Percentiles rank a stretch among this genome's conserved stretches.
Conservation (phyloP, 345 rosid species). For the Rhizophora apiculata region DNA sequence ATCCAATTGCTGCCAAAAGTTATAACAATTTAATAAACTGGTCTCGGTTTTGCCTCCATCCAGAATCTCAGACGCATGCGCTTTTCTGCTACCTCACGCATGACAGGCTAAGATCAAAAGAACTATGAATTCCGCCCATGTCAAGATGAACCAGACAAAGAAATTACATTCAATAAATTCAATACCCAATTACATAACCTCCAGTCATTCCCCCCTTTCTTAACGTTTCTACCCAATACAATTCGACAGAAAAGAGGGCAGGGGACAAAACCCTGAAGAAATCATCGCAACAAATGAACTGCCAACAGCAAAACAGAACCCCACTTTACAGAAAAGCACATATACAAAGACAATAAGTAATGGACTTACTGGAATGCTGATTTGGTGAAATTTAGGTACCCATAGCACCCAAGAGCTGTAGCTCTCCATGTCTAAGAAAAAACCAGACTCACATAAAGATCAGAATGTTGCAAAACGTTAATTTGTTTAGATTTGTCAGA, state of each 20-base stretch:
- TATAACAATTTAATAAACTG: too few species aligned
- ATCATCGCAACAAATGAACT: background rate
- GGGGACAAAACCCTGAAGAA: background rate
- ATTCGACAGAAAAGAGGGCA: too few species aligned
- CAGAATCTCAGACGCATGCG: too few species aligned
- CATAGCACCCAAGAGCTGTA: slow-evolving; percentile 70
- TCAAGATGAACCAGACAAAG: background rate
- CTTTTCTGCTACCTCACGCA: too few species aligned
- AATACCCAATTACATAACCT: too few species aligned
- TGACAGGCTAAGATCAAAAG: too few species aligned
- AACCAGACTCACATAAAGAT: background rate
- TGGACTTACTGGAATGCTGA: slow-evolving; percentile 66
- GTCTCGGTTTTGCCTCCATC: too few species aligned
- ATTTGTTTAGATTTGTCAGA: too few species aligned
- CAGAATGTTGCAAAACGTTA: background rate
- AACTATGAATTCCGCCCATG: background rate
- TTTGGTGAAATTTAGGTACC: slow-evolving; percentile 78
- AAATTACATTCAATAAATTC: background rate
- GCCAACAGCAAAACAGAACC: background rate
- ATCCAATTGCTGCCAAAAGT: too few species aligned
- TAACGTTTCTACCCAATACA: too few species aligned
- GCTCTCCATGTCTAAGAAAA: slow-evolving; percentile 65
- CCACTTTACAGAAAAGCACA: background rate
- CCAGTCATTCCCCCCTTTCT: too few species aligned
- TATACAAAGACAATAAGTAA: background rate